A percentile compares a stretch with the other conserved stretches of the same genome.
Conservation (phyloP, 2,329 filamentous ascomycete species). For the Endoconidiophora polonica region DNA sequence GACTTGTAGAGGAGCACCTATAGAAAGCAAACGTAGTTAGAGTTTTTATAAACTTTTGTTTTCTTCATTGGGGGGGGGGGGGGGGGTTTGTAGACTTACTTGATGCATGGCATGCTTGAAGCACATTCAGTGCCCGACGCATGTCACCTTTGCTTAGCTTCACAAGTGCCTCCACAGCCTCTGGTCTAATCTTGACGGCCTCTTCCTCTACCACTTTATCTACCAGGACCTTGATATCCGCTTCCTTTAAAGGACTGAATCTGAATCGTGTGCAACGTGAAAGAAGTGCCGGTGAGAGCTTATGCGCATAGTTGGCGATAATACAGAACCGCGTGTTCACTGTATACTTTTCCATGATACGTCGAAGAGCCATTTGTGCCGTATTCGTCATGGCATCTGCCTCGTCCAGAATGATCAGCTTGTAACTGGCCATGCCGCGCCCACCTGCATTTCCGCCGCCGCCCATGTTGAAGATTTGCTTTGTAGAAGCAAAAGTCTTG, state of each 20-base stretch:
- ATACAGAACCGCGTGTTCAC: conserved; percentile 96
- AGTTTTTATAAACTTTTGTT: neutral
- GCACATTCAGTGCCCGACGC: conserved; percentile 81
- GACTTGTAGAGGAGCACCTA: conserved; percentile 50
- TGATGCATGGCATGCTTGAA: conserved; percentile 92
- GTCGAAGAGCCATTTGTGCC: conserved; percentile 87
- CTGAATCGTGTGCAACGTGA: conserved; percentile 89
- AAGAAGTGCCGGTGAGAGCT: conserved; percentile 79
- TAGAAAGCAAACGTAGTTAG: neutral
- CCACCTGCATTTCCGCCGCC: conserved; percentile 32
- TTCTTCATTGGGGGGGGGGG: neutral
- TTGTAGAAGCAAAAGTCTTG: conserved; percentile 96
- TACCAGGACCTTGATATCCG: conserved; percentile 68
- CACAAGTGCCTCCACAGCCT: conserved; percentile 71
- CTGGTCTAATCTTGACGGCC: conserved; percentile 61
- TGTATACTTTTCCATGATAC: conserved; percentile 99
- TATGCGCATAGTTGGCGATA: conserved; percentile 98
- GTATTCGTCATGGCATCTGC: conserved; percentile 99
- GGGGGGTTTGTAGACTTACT: conserved; percentile 33
- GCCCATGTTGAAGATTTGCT: conserved; percentile 72
- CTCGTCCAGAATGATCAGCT: conserved; percentile 94
- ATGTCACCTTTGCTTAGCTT: conserved; percentile 88
- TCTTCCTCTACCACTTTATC: conserved; percentile 84
- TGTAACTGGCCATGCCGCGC: conserved; percentile 46
- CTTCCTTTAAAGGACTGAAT: conserved; percentile 83